Evolutionary conservation across 768 basidiomycete genomes (phyloP).

Genomic region (Rhodotorula graminis): DNA sequence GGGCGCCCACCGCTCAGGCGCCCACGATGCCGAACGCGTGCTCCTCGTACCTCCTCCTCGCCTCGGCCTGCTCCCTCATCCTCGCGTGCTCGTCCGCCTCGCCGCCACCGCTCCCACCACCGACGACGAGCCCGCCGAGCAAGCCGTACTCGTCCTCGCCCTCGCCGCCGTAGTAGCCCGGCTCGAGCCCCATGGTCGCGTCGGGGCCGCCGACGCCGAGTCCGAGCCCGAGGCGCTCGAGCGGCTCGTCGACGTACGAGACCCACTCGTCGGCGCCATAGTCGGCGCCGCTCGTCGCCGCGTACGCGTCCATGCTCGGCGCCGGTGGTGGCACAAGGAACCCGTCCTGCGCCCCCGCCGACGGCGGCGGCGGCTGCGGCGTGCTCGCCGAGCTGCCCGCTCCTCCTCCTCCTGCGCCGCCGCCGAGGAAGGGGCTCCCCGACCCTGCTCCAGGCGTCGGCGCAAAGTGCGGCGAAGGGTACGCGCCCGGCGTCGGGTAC

Average conservation of each 20-base stretch:
- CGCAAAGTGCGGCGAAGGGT: not conserved
- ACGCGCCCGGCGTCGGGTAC: slow-evolving; percentile 10
- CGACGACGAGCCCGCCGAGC: not conserved
- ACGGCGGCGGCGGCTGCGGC: not conserved
- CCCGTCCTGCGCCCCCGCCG: not conserved
- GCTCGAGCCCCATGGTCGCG: not conserved
- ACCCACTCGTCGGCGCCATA: not conserved
- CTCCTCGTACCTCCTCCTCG: slow-evolving; percentile 1
- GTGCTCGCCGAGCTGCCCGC: too few relatives aligned
- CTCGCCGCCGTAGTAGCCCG: slow-evolving; percentile 15
- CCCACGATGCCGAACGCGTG: not conserved
- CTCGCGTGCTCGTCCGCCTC: not conserved
- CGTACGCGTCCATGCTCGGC: not conserved
- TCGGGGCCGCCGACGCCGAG: slow-evolving; percentile 9
- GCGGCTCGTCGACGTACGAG: slow-evolving; percentile 14
- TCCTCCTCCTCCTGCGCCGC: too few relatives aligned
- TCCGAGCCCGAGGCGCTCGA: slow-evolving; percentile 11
- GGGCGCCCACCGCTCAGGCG: not conserved
- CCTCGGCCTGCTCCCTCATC: not conserved
- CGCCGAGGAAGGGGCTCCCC: too few relatives aligned
- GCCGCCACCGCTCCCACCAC: not conserved
- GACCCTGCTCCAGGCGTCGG: not conserved
- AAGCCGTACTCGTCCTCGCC: not conserved
- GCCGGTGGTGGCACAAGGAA: not conserved
- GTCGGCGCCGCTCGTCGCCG: not conserved